Evolutionary conservation across 169 alveolate genomes (phyloP).

Genomic region (Plasmodium sp.): DNA sequence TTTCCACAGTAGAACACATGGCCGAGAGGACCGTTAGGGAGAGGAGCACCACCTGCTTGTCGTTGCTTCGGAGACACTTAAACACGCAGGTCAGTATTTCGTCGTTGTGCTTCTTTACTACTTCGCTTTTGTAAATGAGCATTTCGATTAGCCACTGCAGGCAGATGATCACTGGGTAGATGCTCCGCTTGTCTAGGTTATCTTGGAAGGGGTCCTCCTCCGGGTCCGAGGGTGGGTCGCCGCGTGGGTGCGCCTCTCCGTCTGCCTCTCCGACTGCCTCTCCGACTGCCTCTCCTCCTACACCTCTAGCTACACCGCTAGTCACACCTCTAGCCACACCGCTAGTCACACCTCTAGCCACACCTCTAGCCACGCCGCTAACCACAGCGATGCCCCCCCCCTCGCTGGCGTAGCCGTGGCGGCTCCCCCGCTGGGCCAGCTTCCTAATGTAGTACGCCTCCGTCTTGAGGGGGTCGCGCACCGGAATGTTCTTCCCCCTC

Average conservation of each 20-base stretch:
- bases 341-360: too few relatives aligned
- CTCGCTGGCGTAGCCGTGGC: not conserved
- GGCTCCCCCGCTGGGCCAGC: not conserved
- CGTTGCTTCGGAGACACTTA: conserved; percentile 41
- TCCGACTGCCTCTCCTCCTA: too few relatives aligned
- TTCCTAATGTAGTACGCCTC: conserved; percentile 55
- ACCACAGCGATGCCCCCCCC: not conserved
- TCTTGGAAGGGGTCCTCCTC: conserved; percentile 43
- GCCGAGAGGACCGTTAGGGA: conserved; percentile 70
- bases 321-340: too few relatives aligned
- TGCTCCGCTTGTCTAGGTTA: conserved; percentile 39
- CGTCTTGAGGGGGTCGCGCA: conserved; percentile 19
- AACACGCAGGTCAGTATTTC: conserved; percentile 43
- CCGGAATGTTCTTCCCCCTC: conserved; percentile 16
- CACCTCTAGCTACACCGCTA: too few relatives aligned
- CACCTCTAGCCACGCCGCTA: not conserved
- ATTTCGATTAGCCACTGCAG: conserved; percentile 63
- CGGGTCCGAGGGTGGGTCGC: not conserved
- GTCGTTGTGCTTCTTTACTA: conserved; percentile 24
- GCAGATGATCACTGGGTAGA: conserved; percentile 64
- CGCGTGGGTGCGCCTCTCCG: not conserved
- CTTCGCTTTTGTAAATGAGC: conserved; percentile 50
- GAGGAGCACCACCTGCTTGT: conserved; percentile 39
- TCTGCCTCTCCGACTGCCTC: not conserved
- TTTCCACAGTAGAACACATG: conserved; percentile 63